Evolutionary conservation across 1,284 basidiomycete species (phyloP).

Genomic region (Ustilago bromivora): DNA sequence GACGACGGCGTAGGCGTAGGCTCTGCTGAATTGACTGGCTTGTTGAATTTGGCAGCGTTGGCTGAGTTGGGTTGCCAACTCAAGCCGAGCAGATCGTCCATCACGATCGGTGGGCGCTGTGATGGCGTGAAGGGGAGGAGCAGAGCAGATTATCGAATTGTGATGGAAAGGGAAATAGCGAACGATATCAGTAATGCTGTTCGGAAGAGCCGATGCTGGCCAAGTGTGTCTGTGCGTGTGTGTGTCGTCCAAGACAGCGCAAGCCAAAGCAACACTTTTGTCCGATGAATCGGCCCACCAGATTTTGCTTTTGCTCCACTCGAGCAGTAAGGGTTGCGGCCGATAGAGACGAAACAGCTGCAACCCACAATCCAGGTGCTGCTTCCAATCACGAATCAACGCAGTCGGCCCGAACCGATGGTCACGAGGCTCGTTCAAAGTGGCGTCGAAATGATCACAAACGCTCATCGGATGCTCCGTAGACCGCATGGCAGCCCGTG

Average conservation of each 20-base stretch:
- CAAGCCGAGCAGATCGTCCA: constrained; percentile 68
- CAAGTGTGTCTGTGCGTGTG: background rate
- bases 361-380: too few species aligned
- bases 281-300: background rate
- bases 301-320: background rate
- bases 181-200: background rate
- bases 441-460: background rate
- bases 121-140: constrained; percentile 4
- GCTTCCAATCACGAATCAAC: background rate
- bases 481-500: background rate
- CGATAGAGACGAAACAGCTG: background rate
- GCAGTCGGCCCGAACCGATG: background rate
- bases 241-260: background rate
- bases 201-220: background rate
- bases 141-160: too few species aligned
- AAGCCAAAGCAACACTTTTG: background rate
- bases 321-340: background rate
- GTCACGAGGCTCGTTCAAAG: background rate
- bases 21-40: constrained; percentile 9
- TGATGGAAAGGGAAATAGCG: background rate
- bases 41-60: constrained; percentile 16
- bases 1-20: background rate
- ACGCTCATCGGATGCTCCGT: background rate
- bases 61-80: constrained; percentile 52
- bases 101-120: constrained; percentile 38